Evolutionary conservation across 441 rosid species (phyloP), one percentile per base, ranked within the genome.

Genomic region (Omphalea diandra): DNA sequence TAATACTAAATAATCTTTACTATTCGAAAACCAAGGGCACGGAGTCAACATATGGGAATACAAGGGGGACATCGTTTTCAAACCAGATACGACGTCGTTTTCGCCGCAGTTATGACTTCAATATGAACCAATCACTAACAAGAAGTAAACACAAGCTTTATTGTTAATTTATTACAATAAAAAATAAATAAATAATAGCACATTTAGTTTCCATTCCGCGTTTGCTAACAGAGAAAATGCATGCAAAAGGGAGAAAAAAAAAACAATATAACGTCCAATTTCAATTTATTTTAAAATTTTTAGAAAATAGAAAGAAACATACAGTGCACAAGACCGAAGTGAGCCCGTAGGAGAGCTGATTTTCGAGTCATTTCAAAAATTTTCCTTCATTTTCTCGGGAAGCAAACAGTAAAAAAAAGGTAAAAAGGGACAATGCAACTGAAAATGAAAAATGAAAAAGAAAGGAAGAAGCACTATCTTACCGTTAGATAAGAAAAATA

Each of bases 401-500:
- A 35, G 4, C 59, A 69, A 35, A 17, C 66, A 47, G 50, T 31
- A 59, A 59, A 27, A n/a, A 4, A 22, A 20, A 53, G 35, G 60
- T 3, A 54, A 54, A 67, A 17, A 32, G 14, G 40, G 50, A 40
- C 29, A 67, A 67, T 67, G 71, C 71, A 67, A 67, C 50, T 38
- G 52, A 38, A 12, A 8, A 24, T 14, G 8, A 5, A 58, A 38
- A 33, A 63, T 5, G 41, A 41, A 22, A 46, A 41, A 46, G 1
- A n/a, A 8, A 54, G 22, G 5, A 54, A 35, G 15, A 43, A 40
- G 49, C 2, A 5, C 27, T 15, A 10, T 4, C 77, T 38, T 73
- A 74, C 72, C 75, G 76, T 46, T 33, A 63, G 14, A 59, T 36
- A 46, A 68, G 60, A 55, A 55, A n/a, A n/a, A n/a, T n/a, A n/a